phyloP scores from a whole-genome alignment of 1,284 basidiomycete species.

The Apiotrichum akiyoshidainum region DNA sequence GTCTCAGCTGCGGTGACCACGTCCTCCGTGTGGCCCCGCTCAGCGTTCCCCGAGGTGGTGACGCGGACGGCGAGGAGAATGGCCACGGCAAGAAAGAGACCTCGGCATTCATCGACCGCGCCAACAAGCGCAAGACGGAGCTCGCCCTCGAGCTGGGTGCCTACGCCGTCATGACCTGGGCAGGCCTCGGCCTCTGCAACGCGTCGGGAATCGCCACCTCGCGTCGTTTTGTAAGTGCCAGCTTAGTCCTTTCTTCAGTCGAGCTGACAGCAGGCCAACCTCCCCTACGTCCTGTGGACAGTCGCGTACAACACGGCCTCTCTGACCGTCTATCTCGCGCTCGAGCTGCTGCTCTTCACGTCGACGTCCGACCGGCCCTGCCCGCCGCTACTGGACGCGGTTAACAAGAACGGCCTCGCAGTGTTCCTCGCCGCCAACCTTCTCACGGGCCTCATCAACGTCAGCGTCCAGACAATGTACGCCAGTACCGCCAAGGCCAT shows the following conservation, averaged over 20 bases:
- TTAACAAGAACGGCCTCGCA: conserved; percentile 75
- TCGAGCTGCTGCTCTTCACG: conserved; percentile 62
- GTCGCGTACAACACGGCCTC: conserved; percentile 85
- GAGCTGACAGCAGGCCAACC: conserved; percentile 68
- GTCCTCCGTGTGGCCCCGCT: conserved; percentile 62
- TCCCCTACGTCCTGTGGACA: conserved; percentile 85
- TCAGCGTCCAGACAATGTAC: conserved; percentile 81
- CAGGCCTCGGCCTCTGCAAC: conserved; percentile 54
- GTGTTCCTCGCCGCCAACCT: conserved; percentile 86
- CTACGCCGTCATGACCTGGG: conserved; percentile 77
- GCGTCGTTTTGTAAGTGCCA: conserved; percentile 64
- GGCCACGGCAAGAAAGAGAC: not conserved
- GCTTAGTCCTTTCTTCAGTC: not conserved
- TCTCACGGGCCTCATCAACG: conserved; percentile 78
- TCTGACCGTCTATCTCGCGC: conserved; percentile 71
- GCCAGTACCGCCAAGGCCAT: conserved; percentile 55
- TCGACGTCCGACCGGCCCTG: conserved; percentile 29
- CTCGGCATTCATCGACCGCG: conserved; percentile 7
- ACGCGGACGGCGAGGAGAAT: conserved; percentile 6
- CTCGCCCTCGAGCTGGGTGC: conserved; percentile 70
- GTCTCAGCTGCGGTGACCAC: conserved; percentile 75
- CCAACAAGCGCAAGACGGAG: conserved; percentile 61
- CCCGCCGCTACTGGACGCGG: conserved; percentile 68
- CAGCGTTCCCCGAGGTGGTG: not conserved
- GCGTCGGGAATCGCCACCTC: conserved; percentile 57